These are phyloP conservation scores for Samsoniella hepiali DNA, from an alignment of 2,329 filamentous ascomycete species.

Conservation along the genomic window DNA sequence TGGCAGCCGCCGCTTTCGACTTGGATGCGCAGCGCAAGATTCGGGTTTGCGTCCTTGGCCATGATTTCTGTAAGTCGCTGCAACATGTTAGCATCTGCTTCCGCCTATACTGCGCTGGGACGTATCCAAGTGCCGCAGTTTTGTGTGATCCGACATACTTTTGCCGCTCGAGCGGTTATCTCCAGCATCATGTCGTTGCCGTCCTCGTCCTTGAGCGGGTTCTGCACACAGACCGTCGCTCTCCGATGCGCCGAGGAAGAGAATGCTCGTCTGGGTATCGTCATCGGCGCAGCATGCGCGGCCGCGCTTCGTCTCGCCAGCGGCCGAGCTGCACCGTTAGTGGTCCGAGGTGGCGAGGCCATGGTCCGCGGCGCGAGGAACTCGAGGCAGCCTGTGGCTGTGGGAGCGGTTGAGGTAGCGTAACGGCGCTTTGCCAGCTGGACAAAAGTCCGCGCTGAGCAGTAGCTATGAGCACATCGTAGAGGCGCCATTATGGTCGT, in stretches of 20 bases:
- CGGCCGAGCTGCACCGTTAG: conserved; percentile 12
- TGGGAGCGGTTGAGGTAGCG: conserved; percentile 24
- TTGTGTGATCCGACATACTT: conserved; percentile 47
- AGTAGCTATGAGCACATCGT: conserved; percentile 39
- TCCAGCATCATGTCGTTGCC: conserved; percentile 80
- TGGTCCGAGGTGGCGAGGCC: conserved; percentile 20
- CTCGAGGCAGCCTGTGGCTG: conserved; percentile 32
- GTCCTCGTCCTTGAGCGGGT: conserved; percentile 76
- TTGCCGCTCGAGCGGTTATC: conserved; percentile 78
- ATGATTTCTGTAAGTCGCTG: conserved; percentile 77
- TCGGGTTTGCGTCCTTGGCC: conserved; percentile 66
- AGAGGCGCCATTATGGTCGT: conserved; percentile 31
- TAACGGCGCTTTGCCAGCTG: conserved; percentile 39
- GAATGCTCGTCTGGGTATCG: conserved; percentile 31
- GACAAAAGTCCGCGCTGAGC: conserved; percentile 40
- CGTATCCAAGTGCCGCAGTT: background rate
- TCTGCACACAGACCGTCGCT: conserved; percentile 54
- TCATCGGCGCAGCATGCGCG: conserved; percentile 2
- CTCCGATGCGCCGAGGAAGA: conserved; percentile 34
- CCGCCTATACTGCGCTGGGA: background rate
- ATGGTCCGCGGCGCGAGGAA: conserved; percentile 38
- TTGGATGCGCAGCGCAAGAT: conserved; percentile 82
- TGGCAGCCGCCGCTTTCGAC: conserved; percentile 95
- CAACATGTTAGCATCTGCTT: conserved; percentile 10
- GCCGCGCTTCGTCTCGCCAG: background rate